Evolutionary conservation across 2,329 filamentous ascomycete genomes (phyloP), one percentile per base, ranked within the genome.

Genomic region (Bimuria novae-zelandiae): DNA sequence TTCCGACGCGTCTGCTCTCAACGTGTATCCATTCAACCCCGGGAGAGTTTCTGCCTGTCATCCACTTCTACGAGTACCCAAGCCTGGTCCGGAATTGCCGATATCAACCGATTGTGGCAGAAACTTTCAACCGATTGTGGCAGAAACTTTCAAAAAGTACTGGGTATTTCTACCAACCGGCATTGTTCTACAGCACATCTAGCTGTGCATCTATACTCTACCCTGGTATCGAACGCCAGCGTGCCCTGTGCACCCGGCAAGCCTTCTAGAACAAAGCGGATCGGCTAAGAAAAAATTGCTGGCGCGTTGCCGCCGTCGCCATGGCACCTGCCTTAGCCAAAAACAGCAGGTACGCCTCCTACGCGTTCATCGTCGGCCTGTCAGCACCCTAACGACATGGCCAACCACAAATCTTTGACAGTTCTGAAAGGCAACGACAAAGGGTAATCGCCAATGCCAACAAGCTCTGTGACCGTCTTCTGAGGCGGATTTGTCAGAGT

Each of bases 191-290:
- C 42, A 44, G 19, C 35, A 21, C 36, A 40, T 22, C 8, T 36
- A 12, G 3, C 17, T 19, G 30, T 50, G 14, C 29, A 35, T 37
- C 37, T 36, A 45, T n/a, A 46, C 21, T 57, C 57, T 57, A 59
- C 57, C 43, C 40, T 61, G 60, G 58, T 61, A 63, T 61, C 54
- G 41, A 63, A 61, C 51, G 55, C 60, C 51, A 51, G 37, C 32
- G n/a, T 42, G 40, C 43, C 50, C 46, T 35, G 35, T 36, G 54
- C 53, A 17, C 46, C 29, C 33, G 44, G 44, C 40, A 52, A 32
- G 46, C 59, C 63, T 65, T 64, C 64, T 62, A 67, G 63, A 68
- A 68, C 61, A 68, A 66, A 64, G 63, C 61, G 51, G 56, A 60
- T 45, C 59, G 32, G 23, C 45, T 43, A 55, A 55, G 48, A 63